These are phyloP conservation scores for Tetracladium setigerum DNA, from an alignment of 495 filamentous ascomycete genomes.

Conservation along the genomic window DNA sequence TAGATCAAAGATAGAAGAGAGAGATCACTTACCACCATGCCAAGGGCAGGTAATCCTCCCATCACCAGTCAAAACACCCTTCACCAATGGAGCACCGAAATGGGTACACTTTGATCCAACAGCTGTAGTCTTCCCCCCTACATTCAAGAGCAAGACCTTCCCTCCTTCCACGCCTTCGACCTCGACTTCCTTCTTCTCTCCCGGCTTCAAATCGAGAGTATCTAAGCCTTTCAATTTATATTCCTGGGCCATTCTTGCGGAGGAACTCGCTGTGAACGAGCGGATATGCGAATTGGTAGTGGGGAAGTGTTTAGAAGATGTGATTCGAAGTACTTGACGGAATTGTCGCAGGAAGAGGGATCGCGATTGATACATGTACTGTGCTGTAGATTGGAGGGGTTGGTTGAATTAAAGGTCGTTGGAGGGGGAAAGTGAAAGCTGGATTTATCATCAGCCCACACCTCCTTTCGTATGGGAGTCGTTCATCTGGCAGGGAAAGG, in stretches of 20 bases:
- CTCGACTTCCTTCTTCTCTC: constrained; percentile 82
- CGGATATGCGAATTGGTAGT: neutral
- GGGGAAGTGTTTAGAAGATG: neutral
- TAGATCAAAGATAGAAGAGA: too few species aligned
- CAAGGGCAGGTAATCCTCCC: constrained; percentile 88
- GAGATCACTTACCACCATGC: constrained; percentile 66
- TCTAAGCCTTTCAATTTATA: constrained; percentile 80
- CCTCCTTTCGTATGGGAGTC: too few species aligned
- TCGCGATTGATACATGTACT: too few species aligned
- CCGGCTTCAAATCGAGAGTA: constrained; percentile 61
- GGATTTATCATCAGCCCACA: too few species aligned
- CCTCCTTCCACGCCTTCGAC: constrained; percentile 80
- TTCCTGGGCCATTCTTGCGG: constrained; percentile 50
- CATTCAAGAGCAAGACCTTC: constrained; percentile 78
- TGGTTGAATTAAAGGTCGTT: too few species aligned
- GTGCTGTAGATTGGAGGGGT: too few species aligned
- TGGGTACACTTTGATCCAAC: constrained; percentile 86
- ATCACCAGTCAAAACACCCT: constrained; percentile 73
- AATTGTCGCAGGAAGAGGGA: too few species aligned
- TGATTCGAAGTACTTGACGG: too few species aligned
- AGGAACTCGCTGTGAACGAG: constrained; percentile 16
- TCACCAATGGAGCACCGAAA: constrained; percentile 82
- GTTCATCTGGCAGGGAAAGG: too few species aligned
- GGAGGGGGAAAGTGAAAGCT: too few species aligned
- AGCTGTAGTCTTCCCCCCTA: constrained; percentile 66